A percentile compares a stretch with the other conserved stretches of the same genome.
These are phyloP conservation scores for Metrosideros polymorpha DNA, from an alignment of 441 rosid genomes.

Conservation along the genomic window DNA sequence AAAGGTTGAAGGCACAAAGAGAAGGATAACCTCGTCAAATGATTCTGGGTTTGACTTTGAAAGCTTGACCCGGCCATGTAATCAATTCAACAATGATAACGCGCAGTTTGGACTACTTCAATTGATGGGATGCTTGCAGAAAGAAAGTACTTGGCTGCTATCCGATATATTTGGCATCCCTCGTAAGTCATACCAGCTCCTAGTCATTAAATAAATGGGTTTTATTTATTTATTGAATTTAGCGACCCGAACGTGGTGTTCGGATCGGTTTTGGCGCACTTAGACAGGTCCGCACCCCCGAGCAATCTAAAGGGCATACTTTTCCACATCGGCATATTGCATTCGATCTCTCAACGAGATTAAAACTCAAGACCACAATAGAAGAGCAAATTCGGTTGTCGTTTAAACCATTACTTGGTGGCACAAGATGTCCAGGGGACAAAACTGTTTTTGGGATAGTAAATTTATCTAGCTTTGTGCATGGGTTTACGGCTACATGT, in stretches of 20 bases:
- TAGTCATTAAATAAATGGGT: neutral
- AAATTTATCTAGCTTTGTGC: neutral
- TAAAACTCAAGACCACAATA: no score
- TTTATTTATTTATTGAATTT: no score
- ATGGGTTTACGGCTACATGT: neutral
- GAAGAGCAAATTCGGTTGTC: neutral
- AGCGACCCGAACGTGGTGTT: neutral
- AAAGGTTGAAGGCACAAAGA: neutral
- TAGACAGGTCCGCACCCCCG: no score
- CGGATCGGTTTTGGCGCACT: neutral
- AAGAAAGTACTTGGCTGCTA: no score
- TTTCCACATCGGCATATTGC: no score
- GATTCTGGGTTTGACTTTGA: neutral
- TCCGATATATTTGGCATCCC: neutral
- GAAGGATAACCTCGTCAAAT: neutral
- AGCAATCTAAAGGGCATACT: no score
- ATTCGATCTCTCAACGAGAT: no score
- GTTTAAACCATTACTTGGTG: neutral
- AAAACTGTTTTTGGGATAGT: neutral
- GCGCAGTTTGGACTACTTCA: neutral
- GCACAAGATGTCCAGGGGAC: neutral
- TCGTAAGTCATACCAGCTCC: neutral
- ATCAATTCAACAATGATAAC: neutral
- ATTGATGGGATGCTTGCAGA: no score
- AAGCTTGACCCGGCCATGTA: neutral